Percentiles rank a stretch among this genome's conserved stretches.
Conservation (phyloP, 1,284 basidiomycete genomes). For the Mycena sp. region DNA sequence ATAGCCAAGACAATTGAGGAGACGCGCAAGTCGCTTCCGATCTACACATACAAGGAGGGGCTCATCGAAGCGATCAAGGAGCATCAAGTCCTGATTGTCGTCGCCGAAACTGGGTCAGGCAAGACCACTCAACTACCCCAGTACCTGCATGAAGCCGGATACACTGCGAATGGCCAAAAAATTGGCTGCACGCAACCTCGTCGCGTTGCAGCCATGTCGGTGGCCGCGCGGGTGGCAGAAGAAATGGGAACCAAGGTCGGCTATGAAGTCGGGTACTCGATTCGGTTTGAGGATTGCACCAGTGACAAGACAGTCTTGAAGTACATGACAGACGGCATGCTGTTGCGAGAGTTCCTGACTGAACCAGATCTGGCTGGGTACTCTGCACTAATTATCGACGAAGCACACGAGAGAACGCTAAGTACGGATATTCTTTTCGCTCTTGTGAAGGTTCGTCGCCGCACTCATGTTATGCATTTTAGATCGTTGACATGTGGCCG, state of each 20-base stretch:
- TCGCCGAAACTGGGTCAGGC: conserved; percentile 95
- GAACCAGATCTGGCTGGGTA: conserved; percentile 95
- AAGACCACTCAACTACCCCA: conserved; percentile 99
- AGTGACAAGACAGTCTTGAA: conserved; percentile 98
- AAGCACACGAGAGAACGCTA: conserved; percentile 95
- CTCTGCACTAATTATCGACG: conserved; percentile 94
- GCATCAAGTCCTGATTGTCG: conserved; percentile 93
- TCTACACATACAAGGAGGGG: conserved; percentile 87
- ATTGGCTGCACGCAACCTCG: conserved; percentile 98
- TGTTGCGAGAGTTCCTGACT: conserved; percentile 95
- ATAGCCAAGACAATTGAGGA: conserved; percentile 89
- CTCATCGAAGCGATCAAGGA: conserved; percentile 90
- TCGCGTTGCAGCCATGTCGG: conserved; percentile 99
- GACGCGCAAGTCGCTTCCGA: conserved; percentile 91
- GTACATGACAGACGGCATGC: conserved; percentile 99
- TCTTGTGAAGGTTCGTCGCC: conserved; percentile 87
- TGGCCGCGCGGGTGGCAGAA: conserved; percentile 98
- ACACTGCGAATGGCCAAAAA: conserved; percentile 88
- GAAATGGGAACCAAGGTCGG: conserved; percentile 98
- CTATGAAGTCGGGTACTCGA: conserved; percentile 98
- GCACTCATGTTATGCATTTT: conserved; percentile 23
- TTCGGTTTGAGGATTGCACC: conserved; percentile 99
- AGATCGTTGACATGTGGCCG: conserved; percentile 21
- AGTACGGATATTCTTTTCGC: conserved; percentile 98
- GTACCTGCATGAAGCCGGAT: conserved; percentile 98